Evolutionary conservation across 139 green algal species (phyloP), one percentile per base, ranked within the genome.

Genomic region (Chlorella vulgaris): DNA sequence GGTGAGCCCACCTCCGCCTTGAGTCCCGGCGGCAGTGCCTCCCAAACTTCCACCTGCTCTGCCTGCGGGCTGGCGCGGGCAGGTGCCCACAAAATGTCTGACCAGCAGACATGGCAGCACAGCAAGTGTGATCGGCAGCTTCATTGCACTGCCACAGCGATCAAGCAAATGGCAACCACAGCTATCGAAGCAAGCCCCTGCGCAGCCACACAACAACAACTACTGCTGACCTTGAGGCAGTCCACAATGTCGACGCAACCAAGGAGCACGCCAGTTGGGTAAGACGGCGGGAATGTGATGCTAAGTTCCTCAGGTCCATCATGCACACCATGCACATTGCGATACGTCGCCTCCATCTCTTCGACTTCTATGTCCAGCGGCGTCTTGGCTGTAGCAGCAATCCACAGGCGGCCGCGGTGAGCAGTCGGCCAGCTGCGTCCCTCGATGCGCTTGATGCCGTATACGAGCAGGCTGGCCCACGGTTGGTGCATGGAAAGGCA

Each of bases 371-470:
- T n/a, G n/a, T 42, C 18, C 31, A 68, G 24, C n/a, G 81, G 81
- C 42, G 68, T 55, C 68, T 87, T 78, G 28, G 39, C 35, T 26
- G 89, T 86, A 39, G 85, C 78, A 36, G 90, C 87, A 50, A 91
- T 90, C 89, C 87, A 91, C 28, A 90, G 55, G n/a, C 80, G 55
- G 3, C 87, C 89, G 7, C 86, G 66, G 43, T 89, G 81, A 1
- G 83, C 40, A 6, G 76, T 88, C 35, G 81, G 69, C 89, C 87
- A 93, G 24, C 60, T 60, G n/a, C 89, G 83, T 0, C 86, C 87
- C 55, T 92, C 88, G 15, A 93, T 91, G 26, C 89, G 80, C 71
- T 93, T 93, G 21, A 93, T 85, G 47, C 89, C 89, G 36, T 88
- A 83, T 1, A 92, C 88, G 31, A 93, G 76, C 29, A 92, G 80